phyloP scores from a whole-genome alignment of 208 protist species.

The Acanthamoeba castellanii region DNA sequence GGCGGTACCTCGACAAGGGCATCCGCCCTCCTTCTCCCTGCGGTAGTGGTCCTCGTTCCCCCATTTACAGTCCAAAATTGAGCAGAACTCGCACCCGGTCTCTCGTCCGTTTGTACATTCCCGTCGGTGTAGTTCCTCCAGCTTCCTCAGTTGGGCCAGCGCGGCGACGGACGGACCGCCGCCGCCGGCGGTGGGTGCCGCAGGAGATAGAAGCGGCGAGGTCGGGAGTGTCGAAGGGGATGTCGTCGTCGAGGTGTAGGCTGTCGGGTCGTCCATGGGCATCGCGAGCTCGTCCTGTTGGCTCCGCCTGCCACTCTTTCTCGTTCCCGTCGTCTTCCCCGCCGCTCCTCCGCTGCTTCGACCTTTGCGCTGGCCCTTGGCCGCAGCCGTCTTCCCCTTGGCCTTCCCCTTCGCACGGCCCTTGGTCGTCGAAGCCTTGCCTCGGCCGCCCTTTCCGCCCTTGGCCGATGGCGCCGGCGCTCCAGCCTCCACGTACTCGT shows the following conservation, averaged over 20 bases:
- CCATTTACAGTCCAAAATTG: slow-evolving; percentile 67
- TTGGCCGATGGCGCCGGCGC: not conserved
- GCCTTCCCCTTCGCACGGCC: slow-evolving; percentile 21
- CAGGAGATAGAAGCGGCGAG: not conserved
- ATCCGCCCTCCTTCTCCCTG: slow-evolving; percentile 28
- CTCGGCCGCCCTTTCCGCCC: not conserved
- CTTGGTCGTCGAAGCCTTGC: not conserved
- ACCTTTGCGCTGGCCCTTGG: slow-evolving; percentile 21
- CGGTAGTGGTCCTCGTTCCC: slow-evolving; percentile 57
- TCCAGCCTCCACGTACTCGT: slow-evolving; percentile 3
- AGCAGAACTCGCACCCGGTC: slow-evolving; percentile 47
- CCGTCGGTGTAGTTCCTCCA: slow-evolving; percentile 26
- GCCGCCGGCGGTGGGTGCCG: not conserved
- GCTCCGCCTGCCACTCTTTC: slow-evolving; percentile 4
- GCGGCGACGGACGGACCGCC: not conserved
- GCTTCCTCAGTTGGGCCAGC: slow-evolving; percentile 21
- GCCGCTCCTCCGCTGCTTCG: not conserved
- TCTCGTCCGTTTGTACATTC: slow-evolving; percentile 55
- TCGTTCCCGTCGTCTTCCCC: not conserved
- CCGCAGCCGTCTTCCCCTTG: not conserved
- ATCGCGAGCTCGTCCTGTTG: not conserved
- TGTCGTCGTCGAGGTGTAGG: not conserved
- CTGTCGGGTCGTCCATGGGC: not conserved
- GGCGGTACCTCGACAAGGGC: not conserved
- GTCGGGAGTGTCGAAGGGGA: not conserved